These are phyloP conservation scores for Euphrasia arctica DNA, from an alignment of 305 asterid genomes.

Conservation along the genomic window DNA sequence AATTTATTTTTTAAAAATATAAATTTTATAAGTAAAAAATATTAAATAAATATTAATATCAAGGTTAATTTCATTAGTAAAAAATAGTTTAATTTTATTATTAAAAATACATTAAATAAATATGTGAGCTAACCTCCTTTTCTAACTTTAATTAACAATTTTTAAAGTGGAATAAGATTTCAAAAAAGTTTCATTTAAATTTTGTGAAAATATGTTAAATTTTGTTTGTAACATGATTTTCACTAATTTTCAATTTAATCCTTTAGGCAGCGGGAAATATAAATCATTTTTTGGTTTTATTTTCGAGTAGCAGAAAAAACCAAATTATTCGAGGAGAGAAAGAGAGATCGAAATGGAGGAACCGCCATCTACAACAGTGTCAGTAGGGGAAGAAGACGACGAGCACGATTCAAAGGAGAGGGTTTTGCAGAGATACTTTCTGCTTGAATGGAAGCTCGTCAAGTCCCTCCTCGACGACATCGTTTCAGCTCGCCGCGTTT, in stretches of 20 bases:
- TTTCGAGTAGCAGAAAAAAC: conserved; percentile 20
- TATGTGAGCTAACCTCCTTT: too few relatives aligned
- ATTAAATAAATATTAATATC: too few relatives aligned
- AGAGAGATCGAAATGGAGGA: conserved; percentile 32
- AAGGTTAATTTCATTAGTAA: too few relatives aligned
- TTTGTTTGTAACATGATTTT: not conserved
- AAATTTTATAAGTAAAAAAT: too few relatives aligned
- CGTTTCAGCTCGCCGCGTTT: conserved; percentile 59
- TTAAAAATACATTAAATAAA: too few relatives aligned
- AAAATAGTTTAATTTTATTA: too few relatives aligned
- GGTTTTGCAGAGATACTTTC: conserved; percentile 74
- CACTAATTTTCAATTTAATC: not conserved
- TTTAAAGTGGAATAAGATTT: too few relatives aligned
- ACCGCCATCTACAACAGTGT: conserved; percentile 28
- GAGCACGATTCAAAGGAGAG: conserved; percentile 81
- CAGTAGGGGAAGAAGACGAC: conserved; percentile 54
- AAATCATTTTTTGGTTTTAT: not conserved
- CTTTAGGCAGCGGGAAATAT: conserved; percentile 36
- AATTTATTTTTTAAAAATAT: too few relatives aligned
- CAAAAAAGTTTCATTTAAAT: too few relatives aligned
- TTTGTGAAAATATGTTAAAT: too few relatives aligned
- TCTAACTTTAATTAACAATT: too few relatives aligned
- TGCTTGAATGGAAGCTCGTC: conserved; percentile 90
- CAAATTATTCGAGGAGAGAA: not conserved
- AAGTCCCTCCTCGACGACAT: conserved; percentile 75